Conservation (phyloP, 2,329 filamentous ascomycete species). For the Xylaria sp. region DNA sequence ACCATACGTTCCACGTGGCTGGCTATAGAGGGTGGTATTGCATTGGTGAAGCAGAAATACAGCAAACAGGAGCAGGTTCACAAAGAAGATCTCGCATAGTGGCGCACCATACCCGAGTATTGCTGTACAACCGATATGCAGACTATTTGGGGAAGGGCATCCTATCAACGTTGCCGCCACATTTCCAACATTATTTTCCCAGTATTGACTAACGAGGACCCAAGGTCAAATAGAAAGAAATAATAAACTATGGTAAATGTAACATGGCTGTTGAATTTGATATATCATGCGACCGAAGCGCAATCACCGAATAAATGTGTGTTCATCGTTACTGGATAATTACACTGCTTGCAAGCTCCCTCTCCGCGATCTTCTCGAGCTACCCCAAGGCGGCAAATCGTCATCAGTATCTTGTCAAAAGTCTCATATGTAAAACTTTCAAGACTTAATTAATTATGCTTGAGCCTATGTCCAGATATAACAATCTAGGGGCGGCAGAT, state of each 20-base stretch:
- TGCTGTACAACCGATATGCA: constrained; percentile 7
- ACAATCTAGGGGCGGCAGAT: background rate
- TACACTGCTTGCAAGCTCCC: too few species aligned
- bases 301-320: background rate
- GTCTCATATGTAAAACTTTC: too few species aligned
- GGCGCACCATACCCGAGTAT: background rate
- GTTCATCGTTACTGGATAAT: too few species aligned
- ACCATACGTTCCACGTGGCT: constrained; percentile 35
- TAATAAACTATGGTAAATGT: background rate
- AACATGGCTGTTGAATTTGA: background rate
- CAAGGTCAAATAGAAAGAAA: background rate
- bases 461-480: background rate
- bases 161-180: background rate
- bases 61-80: background rate
- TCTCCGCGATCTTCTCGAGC: too few species aligned
- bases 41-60: background rate
- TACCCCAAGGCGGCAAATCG: background rate
- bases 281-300: background rate
- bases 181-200: background rate
- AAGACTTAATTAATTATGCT: background rate
- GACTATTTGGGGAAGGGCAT: background rate
- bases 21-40: constrained; percentile 17
- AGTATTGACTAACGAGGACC: background rate
- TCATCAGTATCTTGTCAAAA: background rate
- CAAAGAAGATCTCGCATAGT: background rate